Evolutionary conservation across 495 filamentous ascomycete genomes (phyloP), one percentile per base, ranked within the genome.

Genomic region (Talaromyces wortmannii): DNA sequence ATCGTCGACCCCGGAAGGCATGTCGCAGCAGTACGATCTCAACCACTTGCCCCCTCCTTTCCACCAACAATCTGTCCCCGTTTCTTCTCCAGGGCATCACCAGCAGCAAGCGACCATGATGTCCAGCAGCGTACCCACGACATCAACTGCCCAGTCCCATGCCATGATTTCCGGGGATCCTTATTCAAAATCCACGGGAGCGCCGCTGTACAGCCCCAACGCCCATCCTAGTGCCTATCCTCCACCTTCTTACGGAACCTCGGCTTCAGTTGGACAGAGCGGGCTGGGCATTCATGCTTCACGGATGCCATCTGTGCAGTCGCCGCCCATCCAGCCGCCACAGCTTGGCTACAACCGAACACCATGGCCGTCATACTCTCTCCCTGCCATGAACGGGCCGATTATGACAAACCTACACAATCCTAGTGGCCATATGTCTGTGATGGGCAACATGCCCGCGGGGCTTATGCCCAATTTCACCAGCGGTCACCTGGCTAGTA

Each of bases 391-490:
- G 77, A 70, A 73, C 6, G 88, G 87, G 0, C 84, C 90, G 0
- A 84, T 96, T 11, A 81, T 91, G 75, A 85, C 87, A 44, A 88
- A 92, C 66, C 73, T 90, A 31, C 85, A 90, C 61, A 83, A 75
- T 48, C 91, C 91, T 2, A 82, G 82, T 31, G 75, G 78, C 2
- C 84, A 84, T 47, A 80, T 94, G 69, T 74, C 84, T 8, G 66
- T 92, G 36, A 77, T 95, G 44, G 83, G 85, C 17, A 76, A 78
- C 10, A 77, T 89, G 72, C 78, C 81, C 55, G 63, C 73, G 6
- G 64, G 57, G 23, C 61, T 76, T 17, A 60, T 78, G 44, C 69
- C 71, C 0, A 76, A 72, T 17, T 86, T 78, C 69, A 82, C 78
- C 62, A 84, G 76, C 65, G 83, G 78, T 4, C 75, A 77, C 61